Conservation (phyloP, 441 rosid genomes). For the Mallotus japonicus region DNA sequence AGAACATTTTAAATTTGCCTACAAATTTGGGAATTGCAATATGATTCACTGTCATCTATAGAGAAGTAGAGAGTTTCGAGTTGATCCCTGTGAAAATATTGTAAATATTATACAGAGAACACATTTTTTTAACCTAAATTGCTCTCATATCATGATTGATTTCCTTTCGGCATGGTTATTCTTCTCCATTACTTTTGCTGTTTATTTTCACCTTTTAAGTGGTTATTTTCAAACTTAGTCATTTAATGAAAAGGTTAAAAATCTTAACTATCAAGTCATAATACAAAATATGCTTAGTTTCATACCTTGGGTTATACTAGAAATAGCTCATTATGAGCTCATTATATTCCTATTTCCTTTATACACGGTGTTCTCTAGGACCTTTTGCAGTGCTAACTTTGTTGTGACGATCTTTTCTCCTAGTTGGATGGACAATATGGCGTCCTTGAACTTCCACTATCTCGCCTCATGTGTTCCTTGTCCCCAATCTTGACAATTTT, state of each 20-base stretch:
- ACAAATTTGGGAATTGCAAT: neutral
- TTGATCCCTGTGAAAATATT: constrained; percentile 61
- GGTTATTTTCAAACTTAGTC: neutral
- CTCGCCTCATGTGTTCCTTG: constrained; percentile 58
- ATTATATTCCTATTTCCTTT: neutral
- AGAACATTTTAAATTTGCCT: constrained; percentile 1
- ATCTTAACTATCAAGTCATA: neutral
- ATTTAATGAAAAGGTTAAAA: neutral
- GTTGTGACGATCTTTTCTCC: constrained; percentile 85
- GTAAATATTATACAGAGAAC: constrained; percentile 66
- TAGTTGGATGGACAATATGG: constrained; percentile 81
- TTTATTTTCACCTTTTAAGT: neutral
- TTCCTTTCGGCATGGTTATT: constrained; percentile 88
- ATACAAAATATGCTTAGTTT: neutral
- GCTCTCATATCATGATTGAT: constrained; percentile 75
- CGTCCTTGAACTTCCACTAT: constrained; percentile 94
- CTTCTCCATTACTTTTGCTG: constrained; percentile 11
- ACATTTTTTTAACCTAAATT: constrained; percentile 69
- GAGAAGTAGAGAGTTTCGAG: constrained; percentile 87
- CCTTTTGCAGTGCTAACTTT: constrained; percentile 92
- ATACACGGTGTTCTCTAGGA: constrained; percentile 84
- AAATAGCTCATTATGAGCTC: neutral
- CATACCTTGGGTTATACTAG: neutral
- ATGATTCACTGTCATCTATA: constrained; percentile 32
- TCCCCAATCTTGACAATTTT: constrained; percentile 54